Evolutionary conservation across 2,329 filamentous ascomycete genomes (phyloP), one percentile per base, ranked within the genome.

Genomic region (Cladosporium austrohemisphaericum): DNA sequence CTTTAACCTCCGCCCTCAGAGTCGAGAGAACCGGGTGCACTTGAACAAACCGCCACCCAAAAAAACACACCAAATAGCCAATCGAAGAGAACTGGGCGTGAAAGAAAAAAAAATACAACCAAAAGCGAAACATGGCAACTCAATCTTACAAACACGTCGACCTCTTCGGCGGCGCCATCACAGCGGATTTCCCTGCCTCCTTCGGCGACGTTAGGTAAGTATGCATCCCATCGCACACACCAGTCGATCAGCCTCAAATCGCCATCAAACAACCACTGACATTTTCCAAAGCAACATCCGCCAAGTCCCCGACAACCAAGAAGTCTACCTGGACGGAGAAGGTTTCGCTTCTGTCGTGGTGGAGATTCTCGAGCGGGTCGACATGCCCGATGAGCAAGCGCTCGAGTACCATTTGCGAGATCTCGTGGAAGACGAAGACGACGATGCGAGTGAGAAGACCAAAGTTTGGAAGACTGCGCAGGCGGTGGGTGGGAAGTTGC

Each of bases 291-390:
- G 85, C 71, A 78, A 79, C 48, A 77, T 90, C 58, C 83, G 86
- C 55, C 79, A 89, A 70, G 82, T 91, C 4, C 86, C 86, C 43
- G 85, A 92, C 66, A 87, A 94, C 68, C 91, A 97, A 73, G 92
- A 96, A 75, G 86, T 96, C 59, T 95, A 84, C 72, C 84, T 96
- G 62, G 89, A 94, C 65, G 78, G 80, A 56, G 78, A 86, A 55
- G 90, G 89, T 41, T 91, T 91, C 68, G 88, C 88, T 3, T 90
- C 81, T 70, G 83, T 95, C 66, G 91, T 95, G 60, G 79, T 96
- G 68, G 92, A 97, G 62, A 88, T 97, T 62, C 86, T 87, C 48
- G 85, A 96, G 72, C 85, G 87, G 49, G 84, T 95, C 18, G 79
- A 79, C 70, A 78, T 83, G 60, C 79, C 79, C 28, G 83, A 91